These are phyloP conservation scores for Ilex paraguariensis DNA, from an alignment of 305 asterid genomes.

Conservation along the genomic window DNA sequence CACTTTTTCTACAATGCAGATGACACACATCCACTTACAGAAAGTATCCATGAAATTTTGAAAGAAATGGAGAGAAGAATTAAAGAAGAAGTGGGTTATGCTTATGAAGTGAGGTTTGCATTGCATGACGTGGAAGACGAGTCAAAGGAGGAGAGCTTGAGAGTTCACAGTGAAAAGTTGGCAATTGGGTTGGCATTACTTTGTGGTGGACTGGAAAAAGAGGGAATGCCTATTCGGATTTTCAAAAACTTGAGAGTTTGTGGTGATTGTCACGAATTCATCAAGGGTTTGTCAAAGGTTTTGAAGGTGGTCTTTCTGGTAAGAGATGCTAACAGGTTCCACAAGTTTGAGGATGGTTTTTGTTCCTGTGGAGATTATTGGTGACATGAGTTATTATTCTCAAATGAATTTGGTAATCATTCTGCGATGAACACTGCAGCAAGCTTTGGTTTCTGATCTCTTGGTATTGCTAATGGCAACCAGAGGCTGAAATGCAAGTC, in stretches of 20 bases:
- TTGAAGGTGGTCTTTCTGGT: slow-evolving; percentile 31
- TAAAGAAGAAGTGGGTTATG: slow-evolving; percentile 37
- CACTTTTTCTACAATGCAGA: slow-evolving; percentile 45
- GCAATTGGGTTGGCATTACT: slow-evolving; percentile 45
- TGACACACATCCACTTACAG: slow-evolving; percentile 30
- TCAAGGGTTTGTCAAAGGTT: slow-evolving; percentile 44
- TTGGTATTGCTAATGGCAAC: no score
- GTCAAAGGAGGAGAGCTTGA: slow-evolving; percentile 37
- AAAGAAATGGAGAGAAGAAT: slow-evolving; percentile 36
- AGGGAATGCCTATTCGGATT: slow-evolving; percentile 26
- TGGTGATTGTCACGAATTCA: slow-evolving; percentile 51
- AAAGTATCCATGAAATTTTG: slow-evolving; percentile 28
- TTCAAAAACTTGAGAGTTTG: slow-evolving; percentile 50
- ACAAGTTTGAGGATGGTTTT: slow-evolving; percentile 40
- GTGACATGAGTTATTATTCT: slow-evolving; percentile 11
- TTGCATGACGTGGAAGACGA: slow-evolving; percentile 52
- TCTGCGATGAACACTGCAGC: no score
- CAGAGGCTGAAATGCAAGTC: no score
- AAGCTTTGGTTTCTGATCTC: no score
- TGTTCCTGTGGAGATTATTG: slow-evolving; percentile 48
- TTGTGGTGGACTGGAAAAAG: slow-evolving; percentile 21
- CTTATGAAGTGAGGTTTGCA: slow-evolving; percentile 30
- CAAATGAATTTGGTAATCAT: no score
- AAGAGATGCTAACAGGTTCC: slow-evolving; percentile 51
- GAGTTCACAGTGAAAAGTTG: slow-evolving; percentile 48